Evolutionary conservation across 208 protist genomes (phyloP).

Genomic region (Leishmania arabica): DNA sequence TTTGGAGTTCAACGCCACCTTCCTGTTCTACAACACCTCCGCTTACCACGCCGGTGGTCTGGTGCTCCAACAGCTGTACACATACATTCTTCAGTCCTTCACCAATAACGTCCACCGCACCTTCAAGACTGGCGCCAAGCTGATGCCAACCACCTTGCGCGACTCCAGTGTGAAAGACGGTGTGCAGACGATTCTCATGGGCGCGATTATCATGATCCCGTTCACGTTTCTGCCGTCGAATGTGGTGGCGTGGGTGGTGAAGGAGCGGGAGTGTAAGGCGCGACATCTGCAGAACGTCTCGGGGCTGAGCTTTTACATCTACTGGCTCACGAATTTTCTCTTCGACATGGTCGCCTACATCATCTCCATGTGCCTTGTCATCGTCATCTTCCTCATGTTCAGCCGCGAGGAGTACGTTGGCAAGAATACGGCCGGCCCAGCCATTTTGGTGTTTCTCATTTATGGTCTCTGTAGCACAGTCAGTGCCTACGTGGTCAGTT

Average conservation of each 20-base stretch:
- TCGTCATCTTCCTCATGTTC: constrained; percentile 70
- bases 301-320: constrained; percentile 58
- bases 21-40: constrained; percentile 72
- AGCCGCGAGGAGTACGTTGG: constrained; percentile 60
- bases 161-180: constrained; percentile 28
- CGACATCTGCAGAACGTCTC: constrained; percentile 77
- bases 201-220: constrained; percentile 68
- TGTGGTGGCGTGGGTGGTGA: constrained; percentile 74
- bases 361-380: too few relatives aligned
- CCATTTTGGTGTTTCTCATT: constrained; percentile 49
- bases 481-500: constrained; percentile 58
- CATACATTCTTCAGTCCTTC: constrained; percentile 40
- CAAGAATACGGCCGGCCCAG: constrained; percentile 31
- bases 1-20: constrained; percentile 13
- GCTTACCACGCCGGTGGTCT: constrained; percentile 47
- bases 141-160: constrained; percentile 36
- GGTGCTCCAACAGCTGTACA: constrained; percentile 39
- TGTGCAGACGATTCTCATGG: constrained; percentile 53
- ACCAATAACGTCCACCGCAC: constrained; percentile 6
- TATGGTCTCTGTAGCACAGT: constrained; percentile 66
- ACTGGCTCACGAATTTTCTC: constrained; percentile 86
- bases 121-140: constrained; percentile 16
- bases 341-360: constrained; percentile 70
- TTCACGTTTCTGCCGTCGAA: constrained; percentile 75
- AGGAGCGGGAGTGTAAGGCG: constrained; percentile 73